phyloP scores from a whole-genome alignment of 257 asterid species.

The Ophiorrhiza pumila region DNA sequence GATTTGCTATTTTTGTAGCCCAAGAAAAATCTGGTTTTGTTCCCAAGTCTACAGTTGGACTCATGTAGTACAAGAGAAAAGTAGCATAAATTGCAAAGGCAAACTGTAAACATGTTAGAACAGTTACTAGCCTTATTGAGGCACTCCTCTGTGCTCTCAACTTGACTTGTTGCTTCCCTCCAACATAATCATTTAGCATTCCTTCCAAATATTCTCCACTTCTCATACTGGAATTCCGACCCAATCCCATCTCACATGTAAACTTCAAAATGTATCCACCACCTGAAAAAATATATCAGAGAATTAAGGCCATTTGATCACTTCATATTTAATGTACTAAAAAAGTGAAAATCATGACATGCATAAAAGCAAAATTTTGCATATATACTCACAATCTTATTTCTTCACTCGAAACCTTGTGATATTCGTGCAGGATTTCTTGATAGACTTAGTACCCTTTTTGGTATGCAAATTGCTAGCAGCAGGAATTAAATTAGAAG shows the following conservation, averaged over 20 bases:
- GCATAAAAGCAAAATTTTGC: neutral
- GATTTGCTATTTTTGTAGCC: conserved; percentile 62
- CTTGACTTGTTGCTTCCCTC: conserved; percentile 40
- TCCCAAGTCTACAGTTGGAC: conserved; percentile 62
- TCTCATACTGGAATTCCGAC: conserved; percentile 30
- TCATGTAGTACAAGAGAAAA: conserved; percentile 68
- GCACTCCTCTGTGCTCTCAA: conserved; percentile 36
- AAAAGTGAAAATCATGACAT: neutral
- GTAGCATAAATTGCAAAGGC: conserved; percentile 90
- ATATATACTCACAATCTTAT: neutral
- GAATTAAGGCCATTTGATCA: too few relatives aligned
- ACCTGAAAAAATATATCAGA: neutral
- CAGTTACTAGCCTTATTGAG: conserved; percentile 48
- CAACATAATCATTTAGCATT: conserved; percentile 64
- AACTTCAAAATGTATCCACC: neutral
- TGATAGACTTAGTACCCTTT: too few relatives aligned
- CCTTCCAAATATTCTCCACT: conserved; percentile 80
- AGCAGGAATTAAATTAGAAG: too few relatives aligned
- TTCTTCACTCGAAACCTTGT: too few relatives aligned
- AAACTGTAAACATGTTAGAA: conserved; percentile 73
- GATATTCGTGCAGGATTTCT: too few relatives aligned
- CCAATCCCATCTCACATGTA: conserved; percentile 35
- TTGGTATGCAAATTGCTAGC: too few relatives aligned
- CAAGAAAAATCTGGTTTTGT: conserved; percentile 71
- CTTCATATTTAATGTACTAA: too few relatives aligned